Evolutionary conservation across 2,329 filamentous ascomycete species (phyloP).

Genomic region (Aspergillus fructus): DNA sequence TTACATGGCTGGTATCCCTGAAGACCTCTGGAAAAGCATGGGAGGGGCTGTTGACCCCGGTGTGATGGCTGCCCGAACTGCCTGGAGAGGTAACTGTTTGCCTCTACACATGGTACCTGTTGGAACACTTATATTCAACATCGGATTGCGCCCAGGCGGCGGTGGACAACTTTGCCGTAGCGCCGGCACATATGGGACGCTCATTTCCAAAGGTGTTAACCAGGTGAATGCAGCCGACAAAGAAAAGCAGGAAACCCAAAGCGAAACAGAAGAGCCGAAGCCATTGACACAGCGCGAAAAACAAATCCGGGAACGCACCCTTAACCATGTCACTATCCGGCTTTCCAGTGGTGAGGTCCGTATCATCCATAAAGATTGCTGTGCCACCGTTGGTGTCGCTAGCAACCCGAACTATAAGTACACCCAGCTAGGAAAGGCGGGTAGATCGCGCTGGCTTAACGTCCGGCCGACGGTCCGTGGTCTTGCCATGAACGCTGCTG

Average conservation of each 20-base stretch:
- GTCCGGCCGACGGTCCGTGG: slow-evolving; percentile 94
- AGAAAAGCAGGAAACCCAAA: slow-evolving; percentile 48
- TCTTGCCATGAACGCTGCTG: slow-evolving; percentile 97
- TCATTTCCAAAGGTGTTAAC: slow-evolving; percentile 77
- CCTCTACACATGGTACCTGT: slow-evolving; percentile 94
- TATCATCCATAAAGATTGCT: slow-evolving; percentile 85
- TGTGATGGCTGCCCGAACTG: slow-evolving; percentile 92
- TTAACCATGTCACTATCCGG: slow-evolving; percentile 77
- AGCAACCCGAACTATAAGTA: slow-evolving; percentile 94
- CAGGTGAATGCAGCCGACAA: slow-evolving; percentile 57
- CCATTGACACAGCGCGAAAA: slow-evolving; percentile 37
- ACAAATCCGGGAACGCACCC: slow-evolving; percentile 56
- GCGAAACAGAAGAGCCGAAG: slow-evolving; percentile 30
- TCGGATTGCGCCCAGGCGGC: slow-evolving; percentile 70
- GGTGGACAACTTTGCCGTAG: slow-evolving; percentile 90
- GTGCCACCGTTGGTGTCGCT: slow-evolving; percentile 88
- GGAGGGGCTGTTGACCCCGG: slow-evolving; percentile 90
- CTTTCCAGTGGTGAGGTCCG: slow-evolving; percentile 92
- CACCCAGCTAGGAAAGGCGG: slow-evolving; percentile 89
- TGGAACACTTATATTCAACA: slow-evolving; percentile 88
- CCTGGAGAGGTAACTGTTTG: slow-evolving; percentile 90
- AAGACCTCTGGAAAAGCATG: slow-evolving; percentile 85
- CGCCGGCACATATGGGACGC: slow-evolving; percentile 85
- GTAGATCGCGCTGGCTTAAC: slow-evolving; percentile 87
- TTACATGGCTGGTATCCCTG: slow-evolving; percentile 84